Percentiles rank a stretch among this genome's conserved stretches.
Conservation (phyloP, 2,329 filamentous ascomycete species). For the Xylariaceae sp. region DNA sequence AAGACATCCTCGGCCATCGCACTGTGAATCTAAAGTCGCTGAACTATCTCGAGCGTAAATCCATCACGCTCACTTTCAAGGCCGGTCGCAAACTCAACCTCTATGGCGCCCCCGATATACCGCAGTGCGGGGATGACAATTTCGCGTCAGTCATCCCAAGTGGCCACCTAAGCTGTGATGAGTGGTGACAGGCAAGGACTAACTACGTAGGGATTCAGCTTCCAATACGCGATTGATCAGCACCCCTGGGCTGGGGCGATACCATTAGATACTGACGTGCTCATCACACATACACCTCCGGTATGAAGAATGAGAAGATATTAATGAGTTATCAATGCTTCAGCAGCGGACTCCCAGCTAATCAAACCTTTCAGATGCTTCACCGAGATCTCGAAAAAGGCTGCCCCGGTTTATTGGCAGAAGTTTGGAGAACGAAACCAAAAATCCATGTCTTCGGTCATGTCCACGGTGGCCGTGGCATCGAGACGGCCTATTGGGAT, state of each 20-base stretch:
- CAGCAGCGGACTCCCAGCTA: not conserved
- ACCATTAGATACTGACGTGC: conserved; percentile 66
- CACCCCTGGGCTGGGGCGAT: conserved; percentile 70
- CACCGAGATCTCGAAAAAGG: conserved; percentile 67
- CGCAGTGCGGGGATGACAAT: conserved; percentile 62
- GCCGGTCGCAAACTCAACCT: conserved; percentile 58
- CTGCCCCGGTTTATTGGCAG: conserved; percentile 63
- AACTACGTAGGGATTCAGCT: conserved; percentile 37
- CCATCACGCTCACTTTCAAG: conserved; percentile 57
- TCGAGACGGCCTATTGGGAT: conserved; percentile 68
- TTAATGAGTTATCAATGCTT: not conserved
- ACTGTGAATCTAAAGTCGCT: conserved; percentile 61
- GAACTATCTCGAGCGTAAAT: conserved; percentile 68
- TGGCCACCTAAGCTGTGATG: not conserved
- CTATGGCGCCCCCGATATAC: conserved; percentile 78
- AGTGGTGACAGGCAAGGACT: not conserved
- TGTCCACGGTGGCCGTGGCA: conserved; percentile 69
- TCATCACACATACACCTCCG: conserved; percentile 78
- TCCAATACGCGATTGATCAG: conserved; percentile 62
- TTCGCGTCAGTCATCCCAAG: conserved; percentile 46
- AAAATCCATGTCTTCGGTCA: conserved; percentile 80
- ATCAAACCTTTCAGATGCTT: conserved; percentile 42
- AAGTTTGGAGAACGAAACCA: conserved; percentile 70
- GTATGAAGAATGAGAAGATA: conserved; percentile 32
- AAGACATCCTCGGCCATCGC: conserved; percentile 48